A percentile compares a stretch with the other conserved stretches of the same genome.
Conservation (phyloP, 2,329 filamentous ascomycete species). For the Penicillium brasilianum region DNA sequence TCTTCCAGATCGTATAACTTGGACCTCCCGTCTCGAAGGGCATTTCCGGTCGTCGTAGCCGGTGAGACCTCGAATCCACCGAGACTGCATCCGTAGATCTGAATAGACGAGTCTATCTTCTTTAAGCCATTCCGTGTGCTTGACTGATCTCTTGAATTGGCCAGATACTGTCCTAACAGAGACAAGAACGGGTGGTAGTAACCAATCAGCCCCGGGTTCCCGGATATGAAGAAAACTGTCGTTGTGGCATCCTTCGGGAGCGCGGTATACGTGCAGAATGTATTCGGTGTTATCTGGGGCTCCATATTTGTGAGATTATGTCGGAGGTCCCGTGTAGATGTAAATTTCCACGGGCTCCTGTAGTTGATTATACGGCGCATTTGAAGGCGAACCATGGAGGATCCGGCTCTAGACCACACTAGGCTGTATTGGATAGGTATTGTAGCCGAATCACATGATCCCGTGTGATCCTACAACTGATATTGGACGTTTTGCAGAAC, state of each 20-base stretch:
- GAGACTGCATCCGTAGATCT: slow-evolving; percentile 43
- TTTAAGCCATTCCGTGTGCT: not conserved
- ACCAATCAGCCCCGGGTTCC: slow-evolving; percentile 56
- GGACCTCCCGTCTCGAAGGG: not conserved
- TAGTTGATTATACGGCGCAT: not conserved
- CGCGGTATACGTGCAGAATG: slow-evolving; percentile 37
- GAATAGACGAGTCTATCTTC: slow-evolving; percentile 21
- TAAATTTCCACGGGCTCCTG: not conserved
- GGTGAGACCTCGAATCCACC: slow-evolving; percentile 40
- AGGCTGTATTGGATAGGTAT: not conserved
- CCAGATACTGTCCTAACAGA: slow-evolving; percentile 37
- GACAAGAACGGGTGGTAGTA: slow-evolving; percentile 56
- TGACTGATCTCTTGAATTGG: not conserved
- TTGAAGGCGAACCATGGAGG: not conserved
- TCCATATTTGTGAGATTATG: slow-evolving; percentile 19
- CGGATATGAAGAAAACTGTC: slow-evolving; percentile 54
- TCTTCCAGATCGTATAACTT: slow-evolving; percentile 50
- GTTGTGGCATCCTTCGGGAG: slow-evolving; percentile 17
- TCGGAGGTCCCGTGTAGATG: not conserved
- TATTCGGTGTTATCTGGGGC: slow-evolving; percentile 37
- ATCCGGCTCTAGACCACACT: not conserved
- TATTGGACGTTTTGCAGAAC: not conserved
- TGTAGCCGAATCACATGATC: not conserved
- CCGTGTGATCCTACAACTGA: not conserved
- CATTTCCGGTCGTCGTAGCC: not conserved